Percentiles rank a stretch among this genome's conserved stretches.
phyloP scores from a whole-genome alignment of 2,329 filamentous ascomycete genomes.

The Fusarium citri region DNA sequence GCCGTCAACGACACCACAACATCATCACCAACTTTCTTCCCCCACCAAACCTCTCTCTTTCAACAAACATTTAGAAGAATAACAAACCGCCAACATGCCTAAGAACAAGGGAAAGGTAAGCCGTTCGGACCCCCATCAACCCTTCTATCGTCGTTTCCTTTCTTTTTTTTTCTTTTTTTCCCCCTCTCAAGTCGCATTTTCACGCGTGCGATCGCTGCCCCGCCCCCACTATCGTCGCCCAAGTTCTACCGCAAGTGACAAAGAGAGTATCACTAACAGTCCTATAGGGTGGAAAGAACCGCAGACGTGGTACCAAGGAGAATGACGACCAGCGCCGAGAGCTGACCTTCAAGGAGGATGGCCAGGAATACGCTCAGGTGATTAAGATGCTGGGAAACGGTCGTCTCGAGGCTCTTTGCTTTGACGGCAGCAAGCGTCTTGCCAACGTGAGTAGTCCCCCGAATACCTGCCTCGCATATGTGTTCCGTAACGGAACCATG shows the following conservation, averaged over 20 bases:
- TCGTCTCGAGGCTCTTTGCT: constrained; percentile 91
- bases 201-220: constrained; percentile 39
- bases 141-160: neutral
- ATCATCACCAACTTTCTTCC: constrained; percentile 38
- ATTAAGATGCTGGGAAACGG: constrained; percentile 97
- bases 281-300: constrained; percentile 92
- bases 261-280: constrained; percentile 35
- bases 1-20: constrained; percentile 42
- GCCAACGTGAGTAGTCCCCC: constrained; percentile 52
- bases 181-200: constrained; percentile 18
- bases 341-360: constrained; percentile 98
- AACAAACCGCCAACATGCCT: constrained; percentile 73
- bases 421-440: constrained; percentile 76
- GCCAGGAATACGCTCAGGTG: constrained; percentile 72
- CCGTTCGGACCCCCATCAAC: constrained; percentile 43
- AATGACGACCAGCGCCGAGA: constrained; percentile 99
- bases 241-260: constrained; percentile 26
- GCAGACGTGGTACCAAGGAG: constrained; percentile 98
- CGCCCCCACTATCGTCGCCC: constrained; percentile 46
- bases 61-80: constrained; percentile 12
- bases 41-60: constrained; percentile 8
- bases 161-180: neutral
- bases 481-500: neutral
- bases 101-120: constrained; percentile 99
- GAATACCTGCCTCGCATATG: constrained; percentile 3